phyloP scores from a whole-genome alignment of 2,329 filamentous ascomycete species.

The Metarhizium anisopliae region DNA sequence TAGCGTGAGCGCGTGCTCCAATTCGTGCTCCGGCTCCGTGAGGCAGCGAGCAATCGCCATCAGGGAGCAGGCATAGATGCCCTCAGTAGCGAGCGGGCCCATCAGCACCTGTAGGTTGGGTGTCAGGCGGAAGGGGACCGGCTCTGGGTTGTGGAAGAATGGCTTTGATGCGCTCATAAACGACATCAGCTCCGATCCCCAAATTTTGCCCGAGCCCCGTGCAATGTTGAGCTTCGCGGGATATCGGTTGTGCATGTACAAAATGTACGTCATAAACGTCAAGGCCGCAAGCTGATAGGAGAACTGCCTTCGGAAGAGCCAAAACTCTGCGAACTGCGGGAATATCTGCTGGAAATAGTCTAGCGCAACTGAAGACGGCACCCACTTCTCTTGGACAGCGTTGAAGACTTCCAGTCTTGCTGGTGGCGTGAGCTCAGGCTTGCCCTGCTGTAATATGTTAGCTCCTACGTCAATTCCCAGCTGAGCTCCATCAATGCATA shows the following conservation, averaged over 20 bases:
- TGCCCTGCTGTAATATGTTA: conserved; percentile 39
- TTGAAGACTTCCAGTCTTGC: conserved; percentile 86
- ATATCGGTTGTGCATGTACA: conserved; percentile 94
- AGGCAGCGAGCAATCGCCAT: conserved; percentile 95
- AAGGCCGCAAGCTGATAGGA: conserved; percentile 90
- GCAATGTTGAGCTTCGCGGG: conserved; percentile 88
- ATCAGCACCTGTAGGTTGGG: conserved; percentile 94
- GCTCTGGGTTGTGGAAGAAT: conserved; percentile 89
- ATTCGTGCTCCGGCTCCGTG: conserved; percentile 77
- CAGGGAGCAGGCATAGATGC: conserved; percentile 87
- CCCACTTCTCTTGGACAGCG: conserved; percentile 89
- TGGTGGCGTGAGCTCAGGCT: conserved; percentile 58
- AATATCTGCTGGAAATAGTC: conserved; percentile 87
- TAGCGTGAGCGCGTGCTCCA: conserved; percentile 90
- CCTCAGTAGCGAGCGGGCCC: conserved; percentile 91
- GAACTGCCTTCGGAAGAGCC: conserved; percentile 96
- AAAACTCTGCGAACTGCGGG: conserved; percentile 87
- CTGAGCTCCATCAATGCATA: conserved; percentile 28
- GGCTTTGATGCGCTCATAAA: conserved; percentile 78
- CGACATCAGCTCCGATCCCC: conserved; percentile 91
- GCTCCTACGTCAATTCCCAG: not conserved
- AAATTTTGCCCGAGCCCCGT: conserved; percentile 80
- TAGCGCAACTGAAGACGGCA: conserved; percentile 71
- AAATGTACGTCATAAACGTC: conserved; percentile 97
- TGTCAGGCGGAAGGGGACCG: conserved; percentile 93